These are phyloP conservation scores for Antitrichia curtipendula DNA, from an alignment of 225 moss, liverwort and hornwort species.

Conservation along the genomic window DNA sequence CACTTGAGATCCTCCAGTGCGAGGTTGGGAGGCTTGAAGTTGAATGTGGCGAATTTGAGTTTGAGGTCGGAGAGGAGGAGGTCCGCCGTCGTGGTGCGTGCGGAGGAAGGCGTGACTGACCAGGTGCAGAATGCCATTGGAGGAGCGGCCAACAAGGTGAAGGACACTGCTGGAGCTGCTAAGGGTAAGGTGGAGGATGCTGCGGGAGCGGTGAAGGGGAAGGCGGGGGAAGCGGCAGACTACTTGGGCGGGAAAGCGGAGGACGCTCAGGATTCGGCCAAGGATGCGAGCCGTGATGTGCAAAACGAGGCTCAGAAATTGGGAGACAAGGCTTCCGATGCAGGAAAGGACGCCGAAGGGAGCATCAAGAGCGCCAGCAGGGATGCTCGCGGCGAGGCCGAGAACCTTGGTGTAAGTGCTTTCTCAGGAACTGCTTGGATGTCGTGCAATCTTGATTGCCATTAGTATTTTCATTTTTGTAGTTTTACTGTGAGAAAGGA, in stretches of 20 bases:
- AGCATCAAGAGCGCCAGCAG: background rate
- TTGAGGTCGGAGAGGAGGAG: background rate
- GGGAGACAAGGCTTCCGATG: background rate
- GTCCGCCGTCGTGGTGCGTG: slow-evolving; percentile 16
- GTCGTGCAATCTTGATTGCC: background rate
- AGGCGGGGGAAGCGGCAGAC: background rate
- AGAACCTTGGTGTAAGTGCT: background rate
- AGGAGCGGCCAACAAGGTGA: slow-evolving; percentile 16
- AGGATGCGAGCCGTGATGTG: background rate
- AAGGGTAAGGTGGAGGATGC: slow-evolving; percentile 1
- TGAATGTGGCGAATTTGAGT: slow-evolving; percentile 1
- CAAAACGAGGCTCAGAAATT: background rate
- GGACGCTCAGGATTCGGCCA: background rate
- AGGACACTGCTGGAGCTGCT: background rate
- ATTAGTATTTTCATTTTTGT: too few species aligned
- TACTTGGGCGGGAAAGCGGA: slow-evolving; percentile 3
- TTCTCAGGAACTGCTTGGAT: background rate
- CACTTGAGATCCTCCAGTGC: slow-evolving; percentile 2
- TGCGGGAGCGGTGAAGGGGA: background rate
- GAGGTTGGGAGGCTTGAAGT: slow-evolving; percentile 7
- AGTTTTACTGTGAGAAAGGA: background rate
- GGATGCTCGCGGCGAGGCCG: slow-evolving; percentile 4
- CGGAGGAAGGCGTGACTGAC: slow-evolving; percentile 12
- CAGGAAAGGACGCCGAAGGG: background rate
- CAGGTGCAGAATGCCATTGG: slow-evolving; percentile 1